Evolutionary conservation across 345 rosid genomes (phyloP).

Genomic region (Salix koriyanagi): DNA sequence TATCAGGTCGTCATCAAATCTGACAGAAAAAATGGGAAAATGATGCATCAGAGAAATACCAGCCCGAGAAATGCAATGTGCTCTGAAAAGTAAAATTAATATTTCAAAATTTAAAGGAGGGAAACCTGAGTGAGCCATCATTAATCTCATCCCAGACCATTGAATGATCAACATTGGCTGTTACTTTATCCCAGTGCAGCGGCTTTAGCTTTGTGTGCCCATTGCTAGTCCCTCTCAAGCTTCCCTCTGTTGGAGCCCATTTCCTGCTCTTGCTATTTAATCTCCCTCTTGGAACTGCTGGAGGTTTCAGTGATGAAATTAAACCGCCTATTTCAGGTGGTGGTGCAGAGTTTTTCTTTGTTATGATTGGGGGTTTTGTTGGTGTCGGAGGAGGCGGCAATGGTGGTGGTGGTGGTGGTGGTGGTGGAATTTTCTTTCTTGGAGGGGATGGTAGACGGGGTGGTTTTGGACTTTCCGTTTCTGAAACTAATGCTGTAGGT

Average conservation of each 20-base stretch:
- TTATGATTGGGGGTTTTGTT: not conserved
- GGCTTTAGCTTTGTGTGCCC: slow-evolving; percentile 47
- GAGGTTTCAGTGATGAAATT: slow-evolving; percentile 26
- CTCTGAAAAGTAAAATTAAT: not conserved
- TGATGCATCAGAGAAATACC: not conserved
- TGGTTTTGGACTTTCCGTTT: not conserved
- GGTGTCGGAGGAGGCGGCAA: slow-evolving; percentile 5
- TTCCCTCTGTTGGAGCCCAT: slow-evolving; percentile 21
- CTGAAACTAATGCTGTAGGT: not conserved
- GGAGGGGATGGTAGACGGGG: slow-evolving; percentile 6
- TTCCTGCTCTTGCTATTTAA: slow-evolving; percentile 19
- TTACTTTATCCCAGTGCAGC: slow-evolving; percentile 63
- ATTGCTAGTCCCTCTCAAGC: slow-evolving; percentile 19
- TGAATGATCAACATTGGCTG: slow-evolving; percentile 52
- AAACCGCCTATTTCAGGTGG: slow-evolving; percentile 15
- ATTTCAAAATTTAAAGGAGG: not conserved
- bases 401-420: slow-evolving; percentile 1
- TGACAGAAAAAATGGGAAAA: slow-evolving; percentile 19
- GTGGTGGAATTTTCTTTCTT: not conserved
- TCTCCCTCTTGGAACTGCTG: slow-evolving; percentile 29
- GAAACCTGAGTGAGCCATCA: slow-evolving; percentile 55
- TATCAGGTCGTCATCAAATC: slow-evolving; percentile 52
- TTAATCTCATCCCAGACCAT: slow-evolving; percentile 64
- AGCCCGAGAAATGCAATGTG: not conserved
- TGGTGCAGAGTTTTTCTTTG: slow-evolving; percentile 8